Evolutionary conservation across 1,139 yeast species (phyloP).

Genomic region (Geotrichum citri-aurantii): DNA sequence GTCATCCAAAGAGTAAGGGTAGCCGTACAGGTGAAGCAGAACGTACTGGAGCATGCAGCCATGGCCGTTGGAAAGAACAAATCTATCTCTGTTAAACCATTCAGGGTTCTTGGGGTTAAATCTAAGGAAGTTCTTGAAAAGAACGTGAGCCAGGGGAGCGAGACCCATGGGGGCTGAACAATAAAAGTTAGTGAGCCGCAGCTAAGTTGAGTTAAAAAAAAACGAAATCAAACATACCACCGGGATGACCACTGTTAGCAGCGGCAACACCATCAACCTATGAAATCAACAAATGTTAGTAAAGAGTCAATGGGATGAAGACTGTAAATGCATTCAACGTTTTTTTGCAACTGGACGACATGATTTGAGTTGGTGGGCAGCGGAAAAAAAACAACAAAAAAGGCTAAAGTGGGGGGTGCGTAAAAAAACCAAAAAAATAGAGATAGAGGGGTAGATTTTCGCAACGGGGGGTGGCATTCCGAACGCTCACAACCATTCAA

Average conservation of each 20-base stretch:
- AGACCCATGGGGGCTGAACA: conserved; percentile 77
- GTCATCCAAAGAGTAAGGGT: conserved; percentile 76
- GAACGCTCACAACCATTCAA: not conserved
- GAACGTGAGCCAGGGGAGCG: conserved; percentile 79
- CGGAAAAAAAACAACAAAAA: not conserved
- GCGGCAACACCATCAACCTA: conserved; percentile 75
- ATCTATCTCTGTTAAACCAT: conserved; percentile 95
- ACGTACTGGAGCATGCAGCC: conserved; percentile 90
- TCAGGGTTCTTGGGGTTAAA: conserved; percentile 87
- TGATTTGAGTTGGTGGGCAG: not conserved
- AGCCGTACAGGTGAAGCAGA: conserved; percentile 80
- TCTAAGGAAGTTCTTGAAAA: conserved; percentile 68
- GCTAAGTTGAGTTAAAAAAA: not conserved
- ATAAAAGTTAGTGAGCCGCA: not conserved
- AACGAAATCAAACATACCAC: conserved; percentile 52
- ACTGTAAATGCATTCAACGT: not conserved
- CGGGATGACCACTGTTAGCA: conserved; percentile 98
- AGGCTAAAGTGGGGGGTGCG: not conserved
- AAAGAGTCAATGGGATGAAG: too few relatives aligned
- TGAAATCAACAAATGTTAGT: not conserved
- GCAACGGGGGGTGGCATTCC: not conserved
- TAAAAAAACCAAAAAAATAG: too few relatives aligned
- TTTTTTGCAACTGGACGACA: not conserved
- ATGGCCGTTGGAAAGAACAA: conserved; percentile 94
- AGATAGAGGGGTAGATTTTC: too few relatives aligned